phyloP scores from a whole-genome alignment of 2,329 filamentous ascomycete genomes.

The Alternaria postmessia region DNA sequence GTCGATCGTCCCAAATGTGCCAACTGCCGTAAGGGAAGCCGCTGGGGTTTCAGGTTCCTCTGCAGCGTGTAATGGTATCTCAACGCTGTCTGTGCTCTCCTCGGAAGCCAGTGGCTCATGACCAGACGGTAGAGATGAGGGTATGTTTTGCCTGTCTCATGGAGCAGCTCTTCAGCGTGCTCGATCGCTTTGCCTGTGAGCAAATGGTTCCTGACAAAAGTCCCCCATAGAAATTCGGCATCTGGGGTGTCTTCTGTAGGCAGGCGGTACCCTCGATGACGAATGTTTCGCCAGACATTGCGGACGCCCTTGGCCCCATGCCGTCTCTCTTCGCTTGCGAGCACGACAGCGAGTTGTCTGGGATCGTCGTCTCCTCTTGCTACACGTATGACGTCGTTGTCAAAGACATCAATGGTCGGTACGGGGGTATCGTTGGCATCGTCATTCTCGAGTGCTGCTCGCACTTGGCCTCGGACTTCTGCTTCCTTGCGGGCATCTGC shows the following conservation, averaged over 20 bases:
- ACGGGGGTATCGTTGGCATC: slow-evolving; percentile 6
- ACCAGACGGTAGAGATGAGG: slow-evolving; percentile 55
- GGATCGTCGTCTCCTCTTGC: slow-evolving; percentile 3
- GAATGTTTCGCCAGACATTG: slow-evolving; percentile 55
- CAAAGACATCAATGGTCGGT: background rate
- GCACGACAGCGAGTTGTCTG: slow-evolving; percentile 50
- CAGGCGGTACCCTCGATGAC: slow-evolving; percentile 48
- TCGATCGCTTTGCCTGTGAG: slow-evolving; percentile 50
- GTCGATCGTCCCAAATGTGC: slow-evolving; percentile 15
- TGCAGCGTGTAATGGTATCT: slow-evolving; percentile 39
- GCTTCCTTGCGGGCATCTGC: slow-evolving; percentile 12
- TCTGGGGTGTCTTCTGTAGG: slow-evolving; percentile 50
- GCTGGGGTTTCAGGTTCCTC: slow-evolving; percentile 32
- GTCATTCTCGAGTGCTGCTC: slow-evolving; percentile 17
- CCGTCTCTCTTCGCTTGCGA: slow-evolving; percentile 53
- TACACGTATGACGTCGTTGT: slow-evolving; percentile 2
- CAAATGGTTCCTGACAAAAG: slow-evolving; percentile 50
- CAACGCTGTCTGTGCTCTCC: slow-evolving; percentile 27
- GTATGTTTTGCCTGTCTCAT: slow-evolving; percentile 46
- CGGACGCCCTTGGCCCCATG: slow-evolving; percentile 53
- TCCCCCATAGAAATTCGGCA: slow-evolving; percentile 56
- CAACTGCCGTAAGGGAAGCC: slow-evolving; percentile 36
- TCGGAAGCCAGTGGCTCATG: slow-evolving; percentile 52
- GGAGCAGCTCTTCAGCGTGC: slow-evolving; percentile 54
- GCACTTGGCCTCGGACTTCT: slow-evolving; percentile 15